Percentiles rank a stretch among this genome's conserved stretches.
These are phyloP conservation scores for Priceomyces haplophilus DNA, from an alignment of 805 yeast genomes.

Conservation along the genomic window DNA sequence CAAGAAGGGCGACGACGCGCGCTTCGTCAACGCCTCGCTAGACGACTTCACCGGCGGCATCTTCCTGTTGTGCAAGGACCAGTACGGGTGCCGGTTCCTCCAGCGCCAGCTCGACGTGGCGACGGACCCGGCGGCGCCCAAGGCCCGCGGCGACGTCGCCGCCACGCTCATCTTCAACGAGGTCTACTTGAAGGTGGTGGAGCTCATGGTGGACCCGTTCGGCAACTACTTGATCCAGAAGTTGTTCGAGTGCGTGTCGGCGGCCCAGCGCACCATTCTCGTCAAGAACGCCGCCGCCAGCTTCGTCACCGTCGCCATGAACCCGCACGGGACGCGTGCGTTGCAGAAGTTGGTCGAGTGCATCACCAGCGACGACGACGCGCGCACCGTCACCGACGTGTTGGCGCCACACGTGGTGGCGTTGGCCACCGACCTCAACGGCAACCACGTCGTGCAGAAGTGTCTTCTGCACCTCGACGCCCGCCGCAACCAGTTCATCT, in stretches of 20 bases:
- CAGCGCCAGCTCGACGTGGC: constrained; percentile 79
- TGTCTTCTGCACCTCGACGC: constrained; percentile 71
- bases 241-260: constrained; percentile 69
- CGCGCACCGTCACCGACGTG: constrained; percentile 55
- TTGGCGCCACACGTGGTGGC: constrained; percentile 70
- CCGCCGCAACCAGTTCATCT: constrained; percentile 79
- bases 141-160: constrained; percentile 36
- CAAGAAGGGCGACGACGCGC: constrained; percentile 66
- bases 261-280: constrained; percentile 65
- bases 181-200: constrained; percentile 71
- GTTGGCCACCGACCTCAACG: constrained; percentile 85
- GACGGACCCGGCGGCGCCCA: constrained; percentile 27
- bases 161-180: constrained; percentile 79
- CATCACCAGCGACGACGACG: constrained; percentile 68
- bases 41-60: constrained; percentile 72
- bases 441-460: constrained; percentile 95
- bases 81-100: constrained; percentile 91
- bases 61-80: constrained; percentile 84
- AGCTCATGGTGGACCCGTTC: constrained; percentile 91
- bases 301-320: constrained; percentile 76
- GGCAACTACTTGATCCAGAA: constrained; percentile 96
- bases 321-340: constrained; percentile 96
- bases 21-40: constrained; percentile 63
- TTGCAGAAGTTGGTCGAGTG: constrained; percentile 89
- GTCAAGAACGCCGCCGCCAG: constrained; percentile 71